These are phyloP conservation scores for Starmerella bombi DNA, from an alignment of 805 yeast species.

Conservation along the genomic window DNA sequence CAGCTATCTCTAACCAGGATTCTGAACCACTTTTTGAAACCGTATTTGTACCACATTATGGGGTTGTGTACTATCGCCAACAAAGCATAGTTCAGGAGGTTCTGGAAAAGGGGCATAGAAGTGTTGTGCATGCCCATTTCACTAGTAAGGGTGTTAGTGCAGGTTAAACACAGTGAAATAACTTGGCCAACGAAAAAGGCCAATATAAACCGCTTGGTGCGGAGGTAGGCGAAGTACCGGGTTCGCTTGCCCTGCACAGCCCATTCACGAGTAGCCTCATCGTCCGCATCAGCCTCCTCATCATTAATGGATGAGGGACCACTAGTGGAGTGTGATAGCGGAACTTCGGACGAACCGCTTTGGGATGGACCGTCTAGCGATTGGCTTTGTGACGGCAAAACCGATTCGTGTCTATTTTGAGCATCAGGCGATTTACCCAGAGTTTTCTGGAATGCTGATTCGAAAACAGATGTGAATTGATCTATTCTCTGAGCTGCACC, in stretches of 20 bases:
- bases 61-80: constrained; percentile 31
- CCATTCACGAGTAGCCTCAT: constrained; percentile 9
- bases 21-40: constrained; percentile 27
- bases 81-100: constrained; percentile 31
- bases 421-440: no score
- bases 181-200: constrained; percentile 33
- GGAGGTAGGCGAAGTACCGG: constrained; percentile 24
- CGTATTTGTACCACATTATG: constrained; percentile 30
- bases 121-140: constrained; percentile 29
- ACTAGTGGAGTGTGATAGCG: no score
- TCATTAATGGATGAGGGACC: background rate
- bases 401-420: no score
- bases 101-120: constrained; percentile 35
- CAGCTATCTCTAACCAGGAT: constrained; percentile 30
- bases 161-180: constrained; percentile 31
- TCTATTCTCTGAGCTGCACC: constrained; percentile 6
- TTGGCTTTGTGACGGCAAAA: no score
- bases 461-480: constrained; percentile 10
- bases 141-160: constrained; percentile 34
- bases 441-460: constrained; percentile 12
- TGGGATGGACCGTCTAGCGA: no score
- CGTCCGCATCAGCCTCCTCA: constrained; percentile 8
- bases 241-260: constrained; percentile 9
- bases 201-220: constrained; percentile 30
- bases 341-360: no score